Evolutionary conservation across 2,329 filamentous ascomycete species (phyloP), one percentile per base, ranked within the genome.

Genomic region (Ceratocystis alfenasii): DNA sequence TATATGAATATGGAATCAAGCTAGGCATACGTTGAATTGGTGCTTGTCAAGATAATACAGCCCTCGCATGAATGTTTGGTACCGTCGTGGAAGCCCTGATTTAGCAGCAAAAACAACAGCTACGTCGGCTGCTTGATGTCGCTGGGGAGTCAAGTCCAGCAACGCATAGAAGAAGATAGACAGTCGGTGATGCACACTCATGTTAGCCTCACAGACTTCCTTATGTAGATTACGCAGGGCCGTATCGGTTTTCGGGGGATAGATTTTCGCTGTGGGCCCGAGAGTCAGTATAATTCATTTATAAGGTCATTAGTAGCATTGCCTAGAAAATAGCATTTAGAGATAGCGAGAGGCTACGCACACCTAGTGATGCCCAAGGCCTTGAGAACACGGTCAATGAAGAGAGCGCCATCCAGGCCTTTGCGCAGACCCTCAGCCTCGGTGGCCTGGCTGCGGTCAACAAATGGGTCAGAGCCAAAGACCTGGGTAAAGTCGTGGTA

Each of bases 151-250:
- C 83, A 72, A 83, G 73, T 95, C 89, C 71, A 90, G 86, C 2
- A 95, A 81, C 48, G 95, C 78, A 74, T 95, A 95, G 78, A 89
- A 95, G 69, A 95, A 79, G 61, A 94, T 81, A 20, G 90, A 89
- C 70, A 91, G 84, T 74, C 92, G 92, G 76, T 92, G 87, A 74
- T 92, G 87, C 65, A 83, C 80, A 6, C 87, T 82, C 70, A 87
- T 84, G 62, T 77, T 78, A 65, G 77, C 83, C 30, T 84, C 80
- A 73, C 86, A 82, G 69, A 95, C 86, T 67, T 85, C 83, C 68
- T 84, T 78, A 75, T 92, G 86, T 5, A 95, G 80, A 48, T 83
- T 82, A 70, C 84, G 83, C 36, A 95, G 80, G 53, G 85, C 83
- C 68, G 78, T 79, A 67, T 88, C 85, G 64, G 82, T 83, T 72